These are phyloP conservation scores for Pleurotus tuoliensis DNA, from an alignment of 768 basidiomycete genomes.

Conservation along the genomic window DNA sequence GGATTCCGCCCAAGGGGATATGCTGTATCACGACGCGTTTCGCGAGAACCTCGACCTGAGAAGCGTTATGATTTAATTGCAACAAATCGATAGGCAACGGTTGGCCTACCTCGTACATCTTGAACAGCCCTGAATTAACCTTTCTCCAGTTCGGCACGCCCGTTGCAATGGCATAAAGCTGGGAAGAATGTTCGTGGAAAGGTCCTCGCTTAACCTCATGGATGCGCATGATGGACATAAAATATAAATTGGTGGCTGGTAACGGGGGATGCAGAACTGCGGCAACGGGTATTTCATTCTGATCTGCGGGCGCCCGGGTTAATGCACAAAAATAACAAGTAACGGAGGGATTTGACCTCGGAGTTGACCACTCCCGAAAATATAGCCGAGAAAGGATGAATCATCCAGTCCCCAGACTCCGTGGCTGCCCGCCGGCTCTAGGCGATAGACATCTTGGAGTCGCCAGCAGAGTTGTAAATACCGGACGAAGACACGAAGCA, in stretches of 20 bases:
- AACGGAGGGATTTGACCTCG: conserved; percentile 45
- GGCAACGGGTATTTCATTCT: conserved; percentile 59
- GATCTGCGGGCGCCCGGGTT: conserved; percentile 39
- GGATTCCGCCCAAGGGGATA: conserved; percentile 76
- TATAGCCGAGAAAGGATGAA: conserved; percentile 82
- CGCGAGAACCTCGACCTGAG: conserved; percentile 82
- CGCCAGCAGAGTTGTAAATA: conserved; percentile 83
- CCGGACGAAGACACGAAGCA: conserved; percentile 63
- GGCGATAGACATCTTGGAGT: conserved; percentile 82
- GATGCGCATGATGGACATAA: conserved; percentile 74
- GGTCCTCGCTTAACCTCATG: conserved; percentile 81
- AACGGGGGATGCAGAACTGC: conserved; percentile 56
- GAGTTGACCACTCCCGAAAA: conserved; percentile 89
- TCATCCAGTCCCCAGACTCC: conserved; percentile 99
- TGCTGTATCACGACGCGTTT: conserved; percentile 98
- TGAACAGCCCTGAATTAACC: conserved; percentile 84
- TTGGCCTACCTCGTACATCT: conserved; percentile 84
- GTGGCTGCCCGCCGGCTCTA: conserved; percentile 96
- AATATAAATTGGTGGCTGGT: conserved; percentile 74
- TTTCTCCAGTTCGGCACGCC: conserved; percentile 92
- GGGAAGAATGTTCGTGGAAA: conserved; percentile 90
- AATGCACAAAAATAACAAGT: conserved; percentile 1
- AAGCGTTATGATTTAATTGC: neutral
- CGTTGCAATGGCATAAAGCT: conserved; percentile 80
- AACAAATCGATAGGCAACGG: neutral